Evolutionary conservation across 2,329 filamentous ascomycete genomes (phyloP), one percentile per base, ranked within the genome.

Genomic region (Plenodomus biglobosus): DNA sequence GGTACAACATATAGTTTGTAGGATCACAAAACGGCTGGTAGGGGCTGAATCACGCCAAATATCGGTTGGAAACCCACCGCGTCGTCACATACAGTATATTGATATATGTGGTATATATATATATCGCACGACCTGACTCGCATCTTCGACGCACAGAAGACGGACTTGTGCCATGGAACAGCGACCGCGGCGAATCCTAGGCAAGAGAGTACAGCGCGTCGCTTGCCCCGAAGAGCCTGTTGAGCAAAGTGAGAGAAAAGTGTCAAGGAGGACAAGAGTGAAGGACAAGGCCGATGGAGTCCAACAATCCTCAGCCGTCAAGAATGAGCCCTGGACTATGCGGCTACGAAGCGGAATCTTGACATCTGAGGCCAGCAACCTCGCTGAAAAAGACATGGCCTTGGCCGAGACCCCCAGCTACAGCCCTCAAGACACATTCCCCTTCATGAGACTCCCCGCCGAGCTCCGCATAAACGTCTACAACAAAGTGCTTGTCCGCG

Each of bases 381-480:
- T 61, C 52, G 41, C 40, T 15, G 57, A 64, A 42, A 34, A 32
- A 32, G 18, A 17, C 10, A n/a, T 35, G 7, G n/a, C 32, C 10
- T 27, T 16, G 3, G 27, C 17, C 30, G 22, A 4, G 6, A 16
- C 21, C 8, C 19, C 27, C 20, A 20, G 42, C 13, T 35, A 19
- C 8, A 42, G 11, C 15, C 24, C 40, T 17, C 10, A 15, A 32
- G 21, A 49, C 8, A 36, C 55, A 18, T 74, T 77, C 51, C 68
- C 65, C 1, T 69, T 77, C 52, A 73, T 75, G 68, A 56, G 69
- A 11, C 61, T 77, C n/a, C 74, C 75, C 2, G 69, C 75, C n/a
- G 76, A 77, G 55, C 66, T 77, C n/a, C 68, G 75, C 16, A 59
- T 76, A 17, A 66, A 73, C 48, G 73, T 78, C 47, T 78, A 77